Conservation (phyloP, 805 yeast genomes). For the Ogataea wickerhamii region DNA sequence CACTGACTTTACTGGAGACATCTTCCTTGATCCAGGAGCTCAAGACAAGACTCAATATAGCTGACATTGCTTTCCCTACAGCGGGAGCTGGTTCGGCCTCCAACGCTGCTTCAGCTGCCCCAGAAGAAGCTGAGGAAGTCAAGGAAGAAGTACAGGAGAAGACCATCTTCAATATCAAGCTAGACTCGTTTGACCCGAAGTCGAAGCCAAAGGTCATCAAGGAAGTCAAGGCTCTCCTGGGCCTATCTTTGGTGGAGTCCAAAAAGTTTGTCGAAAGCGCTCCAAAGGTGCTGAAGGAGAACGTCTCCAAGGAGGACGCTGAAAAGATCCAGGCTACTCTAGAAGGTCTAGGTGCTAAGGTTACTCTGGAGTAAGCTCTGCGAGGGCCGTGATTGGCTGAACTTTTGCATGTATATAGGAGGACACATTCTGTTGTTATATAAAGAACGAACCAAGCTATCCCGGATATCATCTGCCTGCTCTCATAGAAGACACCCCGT, state of each 20-base stretch:
- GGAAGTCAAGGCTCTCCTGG: constrained; percentile 89
- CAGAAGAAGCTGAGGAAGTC: constrained; percentile 67
- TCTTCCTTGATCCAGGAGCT: constrained; percentile 79
- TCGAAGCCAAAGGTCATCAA: constrained; percentile 96
- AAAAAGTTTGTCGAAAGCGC: constrained; percentile 98
- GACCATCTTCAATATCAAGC: constrained; percentile 86
- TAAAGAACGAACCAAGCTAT: not conserved
- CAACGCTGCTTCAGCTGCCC: constrained; percentile 63
- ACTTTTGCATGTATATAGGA: constrained; percentile 14
- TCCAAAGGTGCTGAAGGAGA: constrained; percentile 93
- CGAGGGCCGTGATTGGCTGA: constrained; percentile 1
- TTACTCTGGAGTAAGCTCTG: constrained; percentile 66
- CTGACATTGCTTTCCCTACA: constrained; percentile 85
- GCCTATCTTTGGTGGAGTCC: constrained; percentile 91
- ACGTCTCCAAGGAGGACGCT: constrained; percentile 94
- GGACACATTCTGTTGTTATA: not conserved
- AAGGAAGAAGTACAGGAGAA: constrained; percentile 84
- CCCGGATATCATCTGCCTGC: not conserved
- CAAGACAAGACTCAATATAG: constrained; percentile 79
- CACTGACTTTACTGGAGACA: constrained; percentile 89
- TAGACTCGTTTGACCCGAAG: constrained; percentile 92
- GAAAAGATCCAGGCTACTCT: constrained; percentile 90
- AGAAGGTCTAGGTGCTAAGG: constrained; percentile 94
- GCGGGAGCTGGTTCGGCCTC: constrained; percentile 60
- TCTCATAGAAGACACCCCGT: constrained; percentile 4